These are phyloP conservation scores for Cystoderma amianthinum DNA, from an alignment of 768 basidiomycete genomes.

Conservation along the genomic window DNA sequence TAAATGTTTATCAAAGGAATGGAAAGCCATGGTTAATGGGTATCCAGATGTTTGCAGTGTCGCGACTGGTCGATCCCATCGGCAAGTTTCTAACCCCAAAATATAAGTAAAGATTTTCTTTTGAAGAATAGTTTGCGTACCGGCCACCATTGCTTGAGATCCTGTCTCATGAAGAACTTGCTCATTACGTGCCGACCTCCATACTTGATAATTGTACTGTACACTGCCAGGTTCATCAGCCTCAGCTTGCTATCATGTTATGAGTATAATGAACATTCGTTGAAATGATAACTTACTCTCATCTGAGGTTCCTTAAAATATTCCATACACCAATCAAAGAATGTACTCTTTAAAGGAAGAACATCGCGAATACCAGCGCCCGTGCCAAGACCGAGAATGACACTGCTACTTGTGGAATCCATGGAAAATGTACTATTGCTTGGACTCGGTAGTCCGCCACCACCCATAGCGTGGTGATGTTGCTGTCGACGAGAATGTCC, in stretches of 20 bases:
- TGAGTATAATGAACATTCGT: neutral
- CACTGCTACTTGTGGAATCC: constrained; percentile 60
- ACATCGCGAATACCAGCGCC: constrained; percentile 78
- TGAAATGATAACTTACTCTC: constrained; percentile 58
- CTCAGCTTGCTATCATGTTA: constrained; percentile 71
- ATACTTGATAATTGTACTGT: constrained; percentile 92
- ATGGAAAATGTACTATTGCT: constrained; percentile 74
- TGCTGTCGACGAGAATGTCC: constrained; percentile 29
- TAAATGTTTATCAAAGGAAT: constrained; percentile 87
- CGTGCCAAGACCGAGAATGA: constrained; percentile 73
- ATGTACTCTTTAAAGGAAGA: constrained; percentile 84
- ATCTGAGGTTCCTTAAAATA: constrained; percentile 99
- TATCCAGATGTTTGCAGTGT: constrained; percentile 52
- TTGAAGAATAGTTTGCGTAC: constrained; percentile 32
- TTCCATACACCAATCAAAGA: constrained; percentile 95
- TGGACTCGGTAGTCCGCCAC: constrained; percentile 53
- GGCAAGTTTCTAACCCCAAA: constrained; percentile 37
- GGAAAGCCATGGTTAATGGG: constrained; percentile 79
- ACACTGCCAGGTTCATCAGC: constrained; percentile 93
- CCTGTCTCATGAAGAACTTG: constrained; percentile 63
- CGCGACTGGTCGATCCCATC: constrained; percentile 71
- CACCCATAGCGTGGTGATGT: constrained; percentile 23
- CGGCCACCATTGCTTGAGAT: constrained; percentile 64
- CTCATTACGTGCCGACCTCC: constrained; percentile 90
- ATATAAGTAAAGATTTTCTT: neutral